Evolutionary conservation across 2,329 filamentous ascomycete genomes (phyloP), one percentile per base, ranked within the genome.

Genomic region (Alternaria triticimaculans): DNA sequence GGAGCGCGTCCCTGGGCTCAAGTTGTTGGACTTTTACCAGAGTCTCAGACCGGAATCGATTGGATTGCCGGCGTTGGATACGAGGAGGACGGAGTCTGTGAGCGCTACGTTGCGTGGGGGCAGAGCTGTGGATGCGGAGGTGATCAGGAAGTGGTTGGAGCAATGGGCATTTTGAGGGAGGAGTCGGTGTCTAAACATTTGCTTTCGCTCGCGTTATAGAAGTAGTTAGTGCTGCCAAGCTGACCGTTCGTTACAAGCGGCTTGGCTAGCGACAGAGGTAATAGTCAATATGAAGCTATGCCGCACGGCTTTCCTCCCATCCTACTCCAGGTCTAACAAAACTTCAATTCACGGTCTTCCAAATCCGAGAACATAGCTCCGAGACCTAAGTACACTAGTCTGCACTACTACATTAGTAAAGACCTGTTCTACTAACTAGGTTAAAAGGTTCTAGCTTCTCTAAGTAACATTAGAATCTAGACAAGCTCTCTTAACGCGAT

Each of bases 401-500:
- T 30, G 4, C 5, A 30, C 0, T 0, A 20, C 8, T 5, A 5
- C 15, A 4, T 54, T 6, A 43, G 58, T 20, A 21, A 45, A n/a
- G 58, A 64, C 33, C 57, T 67, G 23, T 25, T 69, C 2, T 54
- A 60, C 15, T 46, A 45, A 43, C 56, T 69, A 26, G 51, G 55
- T n/a, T 69, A 51, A 55, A 58, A 65, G 30, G n/a, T 65, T 4
- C 46, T 61, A 10, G 57, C 26, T 57, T 7, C 43, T 21, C 43
- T 63, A 23, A 14, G 43, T 3, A 14, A 58, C 26, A 62, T 65
- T 8, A 26, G 61, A 48, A 68, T 65, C 44, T 5, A 25, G 11
- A 30, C 18, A 25, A 53, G 41, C 5, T 30, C 55, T 37, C 23
- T 30, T 6, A 21, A 58, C 28, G 6, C 51, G 28, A 51, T 33